A percentile compares a stretch with the other conserved stretches of the same genome.
phyloP scores from a whole-genome alignment of 2,329 filamentous ascomycete genomes.

The Cryoendolithus antarcticus region DNA sequence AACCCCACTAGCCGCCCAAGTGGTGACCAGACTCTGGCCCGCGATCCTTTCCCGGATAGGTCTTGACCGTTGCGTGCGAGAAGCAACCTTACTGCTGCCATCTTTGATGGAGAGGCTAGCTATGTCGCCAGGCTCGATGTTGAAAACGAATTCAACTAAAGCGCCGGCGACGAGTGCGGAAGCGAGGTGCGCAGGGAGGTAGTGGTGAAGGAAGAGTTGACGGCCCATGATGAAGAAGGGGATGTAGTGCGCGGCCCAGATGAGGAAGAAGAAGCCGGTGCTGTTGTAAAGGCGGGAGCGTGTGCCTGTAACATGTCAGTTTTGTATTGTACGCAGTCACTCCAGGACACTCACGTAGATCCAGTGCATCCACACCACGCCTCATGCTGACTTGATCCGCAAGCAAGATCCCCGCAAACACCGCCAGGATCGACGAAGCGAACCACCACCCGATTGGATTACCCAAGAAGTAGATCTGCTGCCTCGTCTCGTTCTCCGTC shows the following conservation, averaged over 20 bases:
- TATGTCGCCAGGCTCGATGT: conserved; percentile 58
- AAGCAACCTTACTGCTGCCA: conserved; percentile 23
- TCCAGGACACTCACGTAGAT: conserved; percentile 60
- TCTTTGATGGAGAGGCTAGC: conserved; percentile 37
- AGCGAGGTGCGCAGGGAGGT: conserved; percentile 86
- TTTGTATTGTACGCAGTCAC: background rate
- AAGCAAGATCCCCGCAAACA: conserved; percentile 81
- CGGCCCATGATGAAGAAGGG: conserved; percentile 98
- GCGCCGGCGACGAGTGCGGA: conserved; percentile 83
- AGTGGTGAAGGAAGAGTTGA: conserved; percentile 96
- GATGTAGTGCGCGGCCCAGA: conserved; percentile 94
- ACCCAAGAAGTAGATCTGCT: conserved; percentile 97
- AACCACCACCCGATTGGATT: conserved; percentile 98
- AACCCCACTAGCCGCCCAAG: conserved; percentile 66
- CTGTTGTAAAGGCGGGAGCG: conserved; percentile 95
- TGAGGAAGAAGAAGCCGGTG: conserved; percentile 96
- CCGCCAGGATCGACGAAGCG: conserved; percentile 77
- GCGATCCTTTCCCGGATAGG: conserved; percentile 74
- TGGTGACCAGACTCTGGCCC: conserved; percentile 60
- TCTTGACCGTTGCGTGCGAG: conserved; percentile 42
- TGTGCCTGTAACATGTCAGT: conserved; percentile 53
- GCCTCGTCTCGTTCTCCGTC: conserved; percentile 87
- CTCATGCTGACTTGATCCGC: conserved; percentile 90
- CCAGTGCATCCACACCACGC: conserved; percentile 83
- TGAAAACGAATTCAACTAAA: conserved; percentile 92